A percentile compares a stretch with the other conserved stretches of the same genome.
These are phyloP conservation scores for Boletus pseudopeckii DNA, from an alignment of 768 basidiomycete genomes.

Conservation along the genomic window DNA sequence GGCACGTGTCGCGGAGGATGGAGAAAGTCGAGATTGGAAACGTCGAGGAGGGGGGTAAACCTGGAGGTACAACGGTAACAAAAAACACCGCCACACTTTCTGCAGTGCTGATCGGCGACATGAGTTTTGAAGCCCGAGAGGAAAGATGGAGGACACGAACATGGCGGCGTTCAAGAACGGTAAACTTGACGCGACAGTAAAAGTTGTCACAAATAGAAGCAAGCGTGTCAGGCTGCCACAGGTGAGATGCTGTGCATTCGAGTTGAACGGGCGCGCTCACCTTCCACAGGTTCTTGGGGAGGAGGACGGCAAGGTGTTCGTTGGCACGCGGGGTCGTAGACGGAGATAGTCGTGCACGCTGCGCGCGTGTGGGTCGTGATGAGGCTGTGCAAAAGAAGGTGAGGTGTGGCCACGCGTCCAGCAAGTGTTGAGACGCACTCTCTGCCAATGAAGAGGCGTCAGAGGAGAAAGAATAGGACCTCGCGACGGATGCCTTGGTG, in stretches of 20 bases:
- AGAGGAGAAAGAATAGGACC: slow-evolving; percentile 7
- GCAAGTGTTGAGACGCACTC: slow-evolving; percentile 5
- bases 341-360: slow-evolving; percentile 15
- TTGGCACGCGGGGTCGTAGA: slow-evolving; percentile 38
- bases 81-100: slow-evolving; percentile 80
- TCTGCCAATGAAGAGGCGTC: slow-evolving; percentile 8
- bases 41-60: slow-evolving; percentile 64
- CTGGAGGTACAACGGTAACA: slow-evolving; percentile 61
- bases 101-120: slow-evolving; percentile 57
- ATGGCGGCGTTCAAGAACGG: slow-evolving; percentile 71
- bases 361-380: slow-evolving; percentile 20
- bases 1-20: slow-evolving; percentile 69
- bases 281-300: slow-evolving; percentile 74
- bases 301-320: slow-evolving; percentile 76
- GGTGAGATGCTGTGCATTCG: slow-evolving; percentile 12
- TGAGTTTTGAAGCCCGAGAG: slow-evolving; percentile 12
- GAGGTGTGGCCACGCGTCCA: not conserved
- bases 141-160: slow-evolving; percentile 39
- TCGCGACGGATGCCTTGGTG: slow-evolving; percentile 16
- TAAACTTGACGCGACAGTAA: slow-evolving; percentile 61
- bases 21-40: slow-evolving; percentile 66
- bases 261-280: slow-evolving; percentile 30
- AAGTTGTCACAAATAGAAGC: slow-evolving; percentile 71
- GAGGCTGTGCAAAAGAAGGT: slow-evolving; percentile 11
- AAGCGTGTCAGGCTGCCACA: slow-evolving; percentile 53